phyloP scores from a whole-genome alignment of 257 asterid species.

The Agastache rugosa region DNA sequence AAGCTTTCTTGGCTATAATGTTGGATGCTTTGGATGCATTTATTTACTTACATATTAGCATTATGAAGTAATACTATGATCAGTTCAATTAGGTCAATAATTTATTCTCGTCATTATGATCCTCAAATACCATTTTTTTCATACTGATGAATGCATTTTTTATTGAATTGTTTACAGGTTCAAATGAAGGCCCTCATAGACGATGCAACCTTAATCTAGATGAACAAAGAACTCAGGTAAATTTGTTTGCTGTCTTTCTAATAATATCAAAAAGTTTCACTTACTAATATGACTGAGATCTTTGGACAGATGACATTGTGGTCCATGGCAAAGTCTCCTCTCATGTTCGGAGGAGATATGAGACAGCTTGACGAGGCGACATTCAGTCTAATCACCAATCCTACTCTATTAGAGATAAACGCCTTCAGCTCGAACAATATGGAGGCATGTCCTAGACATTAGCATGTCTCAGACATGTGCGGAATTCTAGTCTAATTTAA shows the following conservation, averaged over 20 bases:
- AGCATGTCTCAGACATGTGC: slow-evolving; percentile 12
- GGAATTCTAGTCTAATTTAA: slow-evolving; percentile 29
- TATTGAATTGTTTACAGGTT: slow-evolving; percentile 49
- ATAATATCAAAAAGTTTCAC: not conserved
- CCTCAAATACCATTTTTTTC: not conserved
- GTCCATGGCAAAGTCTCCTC: slow-evolving; percentile 93
- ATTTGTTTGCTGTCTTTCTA: slow-evolving; percentile 19
- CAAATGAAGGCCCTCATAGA: slow-evolving; percentile 86
- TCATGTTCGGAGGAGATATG: slow-evolving; percentile 98
- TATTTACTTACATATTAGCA: not conserved
- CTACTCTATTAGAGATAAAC: slow-evolving; percentile 82
- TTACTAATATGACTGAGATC: slow-evolving; percentile 9
- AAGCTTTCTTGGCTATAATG: not conserved
- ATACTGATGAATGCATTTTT: slow-evolving; percentile 12
- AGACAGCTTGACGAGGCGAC: slow-evolving; percentile 67
- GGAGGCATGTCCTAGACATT: slow-evolving; percentile 65
- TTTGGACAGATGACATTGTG: slow-evolving; percentile 83
- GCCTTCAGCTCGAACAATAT: slow-evolving; percentile 78
- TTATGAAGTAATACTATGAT: not conserved
- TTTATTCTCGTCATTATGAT: slow-evolving; percentile 1
- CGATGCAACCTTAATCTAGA: slow-evolving; percentile 57
- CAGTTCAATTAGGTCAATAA: not conserved
- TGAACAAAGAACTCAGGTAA: slow-evolving; percentile 88
- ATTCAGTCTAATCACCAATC: slow-evolving; percentile 69
- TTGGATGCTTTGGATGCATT: not conserved